phyloP scores from a whole-genome alignment of 139 green algal genomes.

The Eudorina sp. region DNA sequence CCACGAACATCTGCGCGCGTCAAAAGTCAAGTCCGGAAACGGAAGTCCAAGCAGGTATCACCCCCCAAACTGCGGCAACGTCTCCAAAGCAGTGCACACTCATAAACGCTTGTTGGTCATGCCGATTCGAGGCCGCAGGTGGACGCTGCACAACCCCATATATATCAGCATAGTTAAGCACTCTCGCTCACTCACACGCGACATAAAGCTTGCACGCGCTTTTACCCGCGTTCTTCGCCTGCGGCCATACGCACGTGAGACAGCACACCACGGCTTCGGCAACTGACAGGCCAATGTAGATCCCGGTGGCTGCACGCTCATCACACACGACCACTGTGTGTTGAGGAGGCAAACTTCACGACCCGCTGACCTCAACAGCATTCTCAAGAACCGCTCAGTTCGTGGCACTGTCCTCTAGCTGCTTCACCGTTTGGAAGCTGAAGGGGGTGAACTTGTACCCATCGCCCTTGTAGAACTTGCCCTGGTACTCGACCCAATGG shows the following conservation, averaged over 20 bases:
- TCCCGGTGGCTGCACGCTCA: not conserved
- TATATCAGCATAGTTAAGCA: no score
- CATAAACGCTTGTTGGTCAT: no score
- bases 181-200: no score
- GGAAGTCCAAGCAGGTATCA: no score
- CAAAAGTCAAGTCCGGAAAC: no score
- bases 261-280: not conserved
- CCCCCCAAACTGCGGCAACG: no score
- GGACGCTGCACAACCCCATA: no score
- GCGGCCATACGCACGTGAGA: not conserved
- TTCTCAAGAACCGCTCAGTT: not conserved
- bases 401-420: slow-evolving; percentile 8
- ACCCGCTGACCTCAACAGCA: not conserved
- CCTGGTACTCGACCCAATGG: slow-evolving; percentile 95
- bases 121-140: no score
- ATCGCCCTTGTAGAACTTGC: slow-evolving; percentile 72
- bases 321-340: not conserved
- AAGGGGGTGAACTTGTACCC: slow-evolving; percentile 94
- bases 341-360: not conserved
- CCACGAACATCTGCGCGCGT: no score
- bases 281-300: not conserved
- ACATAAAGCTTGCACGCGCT: no score
- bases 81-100: no score
- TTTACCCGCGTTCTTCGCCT: no score
- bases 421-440: slow-evolving; percentile 65